Base-by-base conservation (phyloP, 192 early-diverging fungal species). In the Chytriomyces confervae region DNA sequence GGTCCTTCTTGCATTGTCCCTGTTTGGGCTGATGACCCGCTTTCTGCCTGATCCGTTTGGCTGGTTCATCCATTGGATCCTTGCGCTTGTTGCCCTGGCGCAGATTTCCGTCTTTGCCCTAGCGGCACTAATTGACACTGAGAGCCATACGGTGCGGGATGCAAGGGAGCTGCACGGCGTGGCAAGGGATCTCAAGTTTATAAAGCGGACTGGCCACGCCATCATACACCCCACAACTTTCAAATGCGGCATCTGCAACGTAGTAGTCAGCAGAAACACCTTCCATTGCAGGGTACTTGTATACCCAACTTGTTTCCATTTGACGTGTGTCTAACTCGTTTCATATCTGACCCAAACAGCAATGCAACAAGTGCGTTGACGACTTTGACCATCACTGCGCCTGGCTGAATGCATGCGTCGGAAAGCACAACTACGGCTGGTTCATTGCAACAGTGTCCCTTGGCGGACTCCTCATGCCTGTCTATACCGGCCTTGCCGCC, bases 291-390 rank as follows among this genome's bases (percentile, higher is more conserved):
- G 27, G 29, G 62, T 18, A 24, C 62, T 18, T 11, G 27, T 24
- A 24, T 11, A 2, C 62, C 62, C 11, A 18, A 27, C 18, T 64
- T 64, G 36, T 36, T 36, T 27, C 62, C 62, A 24, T 18, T 24
- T 27, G 20, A 18, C 62, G 10, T 13, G 29, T 27, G 27, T 13
- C 16, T 64, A 64, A 11, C 27, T 11, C 11, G 29, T 24, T 23
- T 64, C 27, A 18, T 13, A 3, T 64, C 62, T 16, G 0, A 64
- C 24, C 10, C 10, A 24, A 23, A 23, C 29, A 67, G 44, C 66
- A 67, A 67, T 67, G 66, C 45, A 67, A 67, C 66, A 67, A 67
- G 23, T 67, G 66, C 45, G 45, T 67, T 7, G 43, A 29, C 44
- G 23, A 16, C 1, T 67, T 67, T 47, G 66, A 67, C 23, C 66